Evolutionary conservation across 139 green algal species (phyloP), one percentile per base, ranked within the genome.

Genomic region (Chlamydomonas asymmetrica): DNA sequence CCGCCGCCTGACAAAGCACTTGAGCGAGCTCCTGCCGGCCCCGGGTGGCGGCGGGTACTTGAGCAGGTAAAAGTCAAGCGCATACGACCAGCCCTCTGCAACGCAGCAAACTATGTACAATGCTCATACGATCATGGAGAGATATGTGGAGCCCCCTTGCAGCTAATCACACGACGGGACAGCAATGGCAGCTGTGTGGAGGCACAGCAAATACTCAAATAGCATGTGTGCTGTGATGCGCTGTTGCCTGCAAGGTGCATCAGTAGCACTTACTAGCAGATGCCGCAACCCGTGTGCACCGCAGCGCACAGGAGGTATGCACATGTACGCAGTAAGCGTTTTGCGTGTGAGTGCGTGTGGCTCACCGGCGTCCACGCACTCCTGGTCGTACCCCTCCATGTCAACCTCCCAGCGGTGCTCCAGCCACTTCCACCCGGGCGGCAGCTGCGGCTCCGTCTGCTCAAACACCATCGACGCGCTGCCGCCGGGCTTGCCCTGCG

Each of bases 11-110:
- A 86, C 80, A 62, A 86, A 86, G 70, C 82, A 75, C 54, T 86
- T 78, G 23, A 78, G 43, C 39, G 63, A 80, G 75, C 75, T 80
- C 75, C 80, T 80, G 48, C 80, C 80, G 1, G 40, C 70, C 54
- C 60, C 56, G 31, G 56, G 57, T 49, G 73, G 62, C 63, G 62
- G 38, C 48, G 71, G 73, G 52, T 72, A 78, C 54, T 71, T 70
- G 25, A 87, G 73, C 61, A 82, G 79, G 72, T 83, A 73, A 75
- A 97, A 96, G 75, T 96, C 88, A 45, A 91, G 70, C 29, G 84
- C 88, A 80, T 97, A 97, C 2, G 74, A 78, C 93, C 93, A 97
- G 50, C 91, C 91, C 27, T 95, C 85, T 22, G 57, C 56, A 56
- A 92, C 88, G 18, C 83, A 79, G 1, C 63, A 41, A n/a, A n/a